A percentile compares a stretch with the other conserved stretches of the same genome.
Evolutionary conservation across 1,139 yeast species (phyloP).

Genomic region (Saccharomyces pastorianus): DNA sequence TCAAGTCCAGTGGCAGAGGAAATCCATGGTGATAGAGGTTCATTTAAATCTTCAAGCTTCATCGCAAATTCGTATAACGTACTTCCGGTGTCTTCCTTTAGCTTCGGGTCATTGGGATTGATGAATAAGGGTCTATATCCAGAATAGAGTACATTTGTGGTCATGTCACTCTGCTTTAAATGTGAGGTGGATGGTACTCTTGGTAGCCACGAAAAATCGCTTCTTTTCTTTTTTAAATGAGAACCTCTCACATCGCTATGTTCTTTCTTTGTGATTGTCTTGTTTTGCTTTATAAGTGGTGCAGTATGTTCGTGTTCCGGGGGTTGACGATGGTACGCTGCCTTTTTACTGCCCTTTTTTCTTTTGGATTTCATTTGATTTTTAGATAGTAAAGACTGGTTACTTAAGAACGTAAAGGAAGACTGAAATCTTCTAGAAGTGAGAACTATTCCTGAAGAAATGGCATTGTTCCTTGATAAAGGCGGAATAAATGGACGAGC

Average conservation of each 20-base stretch:
- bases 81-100: slow-evolving; percentile 6
- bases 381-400: slow-evolving; percentile 19
- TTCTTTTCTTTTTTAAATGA: slow-evolving; percentile 7
- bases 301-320: neutral
- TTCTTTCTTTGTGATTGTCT: neutral
- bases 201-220: slow-evolving; percentile 26
- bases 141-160: slow-evolving; percentile 21
- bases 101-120: slow-evolving; percentile 11
- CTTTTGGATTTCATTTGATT: slow-evolving; percentile 20
- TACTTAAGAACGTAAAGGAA: slow-evolving; percentile 23
- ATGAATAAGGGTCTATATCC: slow-evolving; percentile 30
- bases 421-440: slow-evolving; percentile 17
- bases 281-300: neutral
- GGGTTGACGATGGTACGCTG: neutral
- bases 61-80: slow-evolving; percentile 28
- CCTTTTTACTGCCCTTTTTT: slow-evolving; percentile 6
- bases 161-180: slow-evolving; percentile 20
- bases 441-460: neutral
- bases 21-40: slow-evolving; percentile 24
- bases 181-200: slow-evolving; percentile 24
- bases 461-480: neutral
- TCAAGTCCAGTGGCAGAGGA: slow-evolving; percentile 30
- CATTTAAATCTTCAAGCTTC: slow-evolving; percentile 25
- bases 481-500: neutral
- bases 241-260: neutral